Evolutionary conservation across 2,329 filamentous ascomycete genomes (phyloP).

Genomic region (Aureobasidium pullulans): DNA sequence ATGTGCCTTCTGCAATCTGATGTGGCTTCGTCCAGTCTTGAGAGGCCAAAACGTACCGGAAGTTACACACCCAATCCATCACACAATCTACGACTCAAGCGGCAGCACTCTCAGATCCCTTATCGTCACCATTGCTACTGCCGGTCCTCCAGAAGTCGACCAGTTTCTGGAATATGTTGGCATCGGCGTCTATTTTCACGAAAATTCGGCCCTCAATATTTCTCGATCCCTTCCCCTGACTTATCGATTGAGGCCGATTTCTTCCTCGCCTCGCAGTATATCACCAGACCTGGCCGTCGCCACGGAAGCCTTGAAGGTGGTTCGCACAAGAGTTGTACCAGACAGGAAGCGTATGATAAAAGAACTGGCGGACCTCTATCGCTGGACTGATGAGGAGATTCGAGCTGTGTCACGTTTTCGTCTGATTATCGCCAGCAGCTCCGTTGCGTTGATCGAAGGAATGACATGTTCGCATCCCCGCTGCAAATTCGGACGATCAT

Average conservation of each 20-base stretch:
- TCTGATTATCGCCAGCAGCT: background rate
- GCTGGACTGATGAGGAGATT: background rate
- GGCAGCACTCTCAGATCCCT: background rate
- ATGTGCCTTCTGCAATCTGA: background rate
- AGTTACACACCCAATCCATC: background rate
- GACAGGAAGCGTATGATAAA: background rate
- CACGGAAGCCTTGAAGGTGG: background rate
- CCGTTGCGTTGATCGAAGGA: background rate
- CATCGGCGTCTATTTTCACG: background rate
- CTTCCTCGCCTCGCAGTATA: background rate
- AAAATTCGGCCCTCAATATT: background rate
- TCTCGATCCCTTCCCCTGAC: background rate
- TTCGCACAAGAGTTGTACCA: background rate
- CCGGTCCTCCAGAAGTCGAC: background rate
- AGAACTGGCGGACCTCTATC: background rate
- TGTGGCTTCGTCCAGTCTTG: background rate
- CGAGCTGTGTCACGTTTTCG: background rate
- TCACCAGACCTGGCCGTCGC: background rate
- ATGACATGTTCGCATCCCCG: background rate
- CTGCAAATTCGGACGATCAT: background rate
- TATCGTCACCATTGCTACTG: background rate
- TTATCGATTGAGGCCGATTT: background rate
- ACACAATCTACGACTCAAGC: background rate
- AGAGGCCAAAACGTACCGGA: background rate
- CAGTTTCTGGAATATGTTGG: background rate